Conservation (phyloP, 768 basidiomycete species). For the Naematelia encephala region DNA sequence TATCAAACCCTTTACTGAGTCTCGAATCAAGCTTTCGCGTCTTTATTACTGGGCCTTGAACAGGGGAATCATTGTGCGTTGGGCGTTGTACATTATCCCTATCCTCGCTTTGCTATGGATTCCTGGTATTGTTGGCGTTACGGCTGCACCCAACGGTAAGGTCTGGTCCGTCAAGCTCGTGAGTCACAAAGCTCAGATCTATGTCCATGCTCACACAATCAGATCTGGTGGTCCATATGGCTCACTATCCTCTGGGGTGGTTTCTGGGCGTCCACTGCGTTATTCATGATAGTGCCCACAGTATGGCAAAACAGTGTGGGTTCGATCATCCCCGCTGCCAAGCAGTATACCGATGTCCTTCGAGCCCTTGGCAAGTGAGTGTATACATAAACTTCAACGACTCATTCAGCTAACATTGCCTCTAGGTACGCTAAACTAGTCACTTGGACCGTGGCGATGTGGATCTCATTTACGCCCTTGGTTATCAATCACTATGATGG, state of each 20-base stretch:
- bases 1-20: background rate
- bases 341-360: slow-evolving; percentile 78
- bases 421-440: slow-evolving; percentile 64
- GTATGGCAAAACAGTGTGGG: slow-evolving; percentile 67
- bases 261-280: slow-evolving; percentile 74
- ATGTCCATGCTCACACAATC: slow-evolving; percentile 1
- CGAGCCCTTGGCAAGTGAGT: slow-evolving; percentile 62
- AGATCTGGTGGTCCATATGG: slow-evolving; percentile 81
- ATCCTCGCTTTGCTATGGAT: slow-evolving; percentile 57
- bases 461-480: slow-evolving; percentile 71
- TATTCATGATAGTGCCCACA: slow-evolving; percentile 53
- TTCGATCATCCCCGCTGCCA: slow-evolving; percentile 65
- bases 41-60: slow-evolving; percentile 72
- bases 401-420: slow-evolving; percentile 4
- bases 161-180: slow-evolving; percentile 54
- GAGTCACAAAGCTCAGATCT: slow-evolving; percentile 12
- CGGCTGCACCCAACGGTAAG: slow-evolving; percentile 56
- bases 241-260: slow-evolving; percentile 73
- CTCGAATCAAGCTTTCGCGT: slow-evolving; percentile 56
- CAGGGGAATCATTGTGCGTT: slow-evolving; percentile 72
- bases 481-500: slow-evolving; percentile 54
- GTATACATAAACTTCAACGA: background rate
- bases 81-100: slow-evolving; percentile 71
- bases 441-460: slow-evolving; percentile 60
- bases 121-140: slow-evolving; percentile 62